Evolutionary conservation across 805 yeast genomes (phyloP).

Genomic region (Ogataea nitratoaversa): DNA sequence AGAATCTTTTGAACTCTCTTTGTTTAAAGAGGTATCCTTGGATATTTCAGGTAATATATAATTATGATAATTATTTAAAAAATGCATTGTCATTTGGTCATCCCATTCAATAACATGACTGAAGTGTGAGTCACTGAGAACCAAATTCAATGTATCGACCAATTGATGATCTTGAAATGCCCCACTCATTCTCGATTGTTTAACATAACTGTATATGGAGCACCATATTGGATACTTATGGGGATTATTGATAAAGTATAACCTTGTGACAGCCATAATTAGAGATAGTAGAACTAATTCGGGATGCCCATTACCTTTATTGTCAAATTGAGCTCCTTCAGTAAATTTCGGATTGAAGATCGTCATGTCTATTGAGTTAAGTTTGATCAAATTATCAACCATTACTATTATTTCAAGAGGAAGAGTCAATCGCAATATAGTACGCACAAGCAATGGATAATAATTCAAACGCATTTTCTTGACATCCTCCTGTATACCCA

Average conservation of each 20-base stretch:
- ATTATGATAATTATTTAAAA: constrained; percentile 47
- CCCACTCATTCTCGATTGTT: neutral
- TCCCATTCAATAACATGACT: constrained; percentile 44
- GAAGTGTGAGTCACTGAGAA: constrained; percentile 24
- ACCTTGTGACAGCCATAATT: constrained; percentile 30
- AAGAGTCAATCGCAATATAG: constrained; percentile 39
- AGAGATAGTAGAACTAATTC: constrained; percentile 35
- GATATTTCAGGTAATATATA: constrained; percentile 12
- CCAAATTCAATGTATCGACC: constrained; percentile 13
- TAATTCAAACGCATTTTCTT: constrained; percentile 22
- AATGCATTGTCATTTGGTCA: constrained; percentile 40
- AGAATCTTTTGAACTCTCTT: constrained; percentile 4
- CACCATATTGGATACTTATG: constrained; percentile 28
- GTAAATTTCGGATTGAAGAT: neutral
- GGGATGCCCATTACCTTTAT: constrained; percentile 24
- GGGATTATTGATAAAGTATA: constrained; percentile 27
- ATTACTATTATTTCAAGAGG: constrained; percentile 47
- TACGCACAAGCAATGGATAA: constrained; percentile 38
- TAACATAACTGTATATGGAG: constrained; percentile 5
- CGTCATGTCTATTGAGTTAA: constrained; percentile 10
- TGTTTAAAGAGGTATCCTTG: constrained; percentile 6
- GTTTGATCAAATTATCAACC: constrained; percentile 27
- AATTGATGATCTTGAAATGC: constrained; percentile 12
- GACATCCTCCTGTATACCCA: neutral
- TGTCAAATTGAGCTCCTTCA: neutral